Base-by-base conservation (phyloP, 495 filamentous ascomycete genomes). In the Podospora sp. region DNA sequence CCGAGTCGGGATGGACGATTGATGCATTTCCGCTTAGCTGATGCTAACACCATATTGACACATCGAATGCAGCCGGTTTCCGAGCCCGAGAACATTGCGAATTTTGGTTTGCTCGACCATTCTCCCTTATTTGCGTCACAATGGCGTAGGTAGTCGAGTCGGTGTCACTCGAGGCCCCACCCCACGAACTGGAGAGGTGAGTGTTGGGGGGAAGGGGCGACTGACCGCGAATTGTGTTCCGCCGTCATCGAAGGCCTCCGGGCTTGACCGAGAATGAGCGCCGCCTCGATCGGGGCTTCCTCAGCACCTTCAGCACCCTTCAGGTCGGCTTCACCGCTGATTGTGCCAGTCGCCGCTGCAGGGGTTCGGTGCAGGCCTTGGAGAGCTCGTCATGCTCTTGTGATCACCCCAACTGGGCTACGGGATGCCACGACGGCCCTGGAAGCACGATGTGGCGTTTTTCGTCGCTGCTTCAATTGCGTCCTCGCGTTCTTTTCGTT, bases 391-490 rank as follows among this genome's bases (percentile, higher is more conserved):
- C 6, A 6, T n/a, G 56, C 26, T 59, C 56, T 6, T 59, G 63
- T 65, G 63, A 57, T 65, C 63, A 58, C 27, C 22, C 20, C 63
- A 65, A 65, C 53, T 65, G 63, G 63, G 53, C 63, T 50, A 11
- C 58, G 22, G 40, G 7, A 60, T 65, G 63, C 63, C 53, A 50
- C 63, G 55, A 46, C 33, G 33, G 3, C 60, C 60, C n/a, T 50
- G 21, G 35, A 21, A 29, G 16, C 20, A 40, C 55, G 53, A 20
- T 27, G 63, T 65, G 63, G 63, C 63, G 63, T 60, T 35, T 14
- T n/a, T 3, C 14, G 9, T 21, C 51, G 52, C 62, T 64, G 49
- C 62, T 27, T 46, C 29, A 3, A 33, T 33, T 33, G 29, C 29
- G 29, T 33, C 20, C 3, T 21, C 6, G 8, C 51, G 52, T 51